A percentile compares a stretch with the other conserved stretches of the same genome.
Evolutionary conservation across 805 yeast genomes (phyloP).

Genomic region (Pichia sporocuriosa): DNA sequence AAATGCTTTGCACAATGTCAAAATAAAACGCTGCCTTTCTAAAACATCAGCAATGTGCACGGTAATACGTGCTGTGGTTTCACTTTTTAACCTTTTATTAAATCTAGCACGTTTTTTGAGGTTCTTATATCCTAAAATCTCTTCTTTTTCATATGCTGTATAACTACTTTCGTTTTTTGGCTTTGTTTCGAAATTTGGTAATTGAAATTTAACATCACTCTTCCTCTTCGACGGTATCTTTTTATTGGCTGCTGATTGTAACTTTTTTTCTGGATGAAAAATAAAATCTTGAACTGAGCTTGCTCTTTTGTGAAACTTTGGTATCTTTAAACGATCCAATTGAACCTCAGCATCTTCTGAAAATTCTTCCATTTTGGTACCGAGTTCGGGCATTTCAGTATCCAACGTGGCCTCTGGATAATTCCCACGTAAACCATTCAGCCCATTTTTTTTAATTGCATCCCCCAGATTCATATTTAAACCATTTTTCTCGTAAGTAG

Average conservation of each 20-base stretch:
- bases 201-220: constrained; percentile 4
- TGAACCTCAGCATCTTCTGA: constrained; percentile 1
- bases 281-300: constrained; percentile 4
- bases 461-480: constrained; percentile 6
- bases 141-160: constrained; percentile 8
- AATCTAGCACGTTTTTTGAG: constrained; percentile 21
- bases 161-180: constrained; percentile 1
- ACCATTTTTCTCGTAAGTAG: not conserved
- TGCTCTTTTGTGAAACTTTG: constrained; percentile 6
- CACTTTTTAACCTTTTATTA: constrained; percentile 30
- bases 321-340: not conserved
- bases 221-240: not conserved
- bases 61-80: constrained; percentile 66
- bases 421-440: not conserved
- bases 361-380: constrained; percentile 1
- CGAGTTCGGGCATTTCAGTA: constrained; percentile 2
- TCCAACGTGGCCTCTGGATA: not conserved
- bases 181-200: constrained; percentile 12
- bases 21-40: constrained; percentile 79
- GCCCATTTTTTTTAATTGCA: constrained; percentile 6
- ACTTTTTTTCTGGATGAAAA: not conserved
- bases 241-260: too few species aligned
- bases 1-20: constrained; percentile 79
- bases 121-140: constrained; percentile 3
- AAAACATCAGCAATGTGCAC: constrained; percentile 87